A percentile compares a stretch with the other conserved stretches of the same genome.
These are phyloP conservation scores for Polysphondylium violaceum DNA, from an alignment of 78 protist species.

Conservation along the genomic window DNA sequence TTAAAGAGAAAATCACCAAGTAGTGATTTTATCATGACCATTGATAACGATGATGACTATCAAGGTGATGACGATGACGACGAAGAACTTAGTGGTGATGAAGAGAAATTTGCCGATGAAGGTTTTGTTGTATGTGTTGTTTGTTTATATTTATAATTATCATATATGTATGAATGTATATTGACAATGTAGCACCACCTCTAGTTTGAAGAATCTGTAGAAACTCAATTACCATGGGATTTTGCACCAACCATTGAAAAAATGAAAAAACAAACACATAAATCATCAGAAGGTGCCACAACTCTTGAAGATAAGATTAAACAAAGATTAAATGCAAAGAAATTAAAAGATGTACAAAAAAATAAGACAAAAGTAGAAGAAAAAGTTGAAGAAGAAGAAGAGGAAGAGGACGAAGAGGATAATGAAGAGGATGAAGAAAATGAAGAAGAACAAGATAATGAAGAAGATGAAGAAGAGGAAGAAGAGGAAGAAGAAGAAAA, in stretches of 20 bases:
- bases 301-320: conserved; percentile 65
- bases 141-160: background rate
- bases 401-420: background rate
- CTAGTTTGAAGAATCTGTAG: conserved; percentile 60
- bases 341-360: conserved; percentile 3
- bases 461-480: conserved; percentile 8
- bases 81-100: conserved; percentile 15
- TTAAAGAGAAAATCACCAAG: conserved; percentile 28
- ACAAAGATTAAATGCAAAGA: conserved; percentile 55
- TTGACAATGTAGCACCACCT: too few relatives aligned
- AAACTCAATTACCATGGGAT: conserved; percentile 68
- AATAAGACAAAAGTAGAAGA: background rate
- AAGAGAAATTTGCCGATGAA: conserved; percentile 1
- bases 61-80: conserved; percentile 10
- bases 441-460: background rate
- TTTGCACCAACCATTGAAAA: conserved; percentile 72
- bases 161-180: background rate
- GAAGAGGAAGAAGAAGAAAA: conserved; percentile 13
- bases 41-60: conserved; percentile 44
- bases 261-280: conserved; percentile 61
- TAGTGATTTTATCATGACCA: conserved; percentile 46
- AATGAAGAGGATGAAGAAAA: conserved; percentile 24
- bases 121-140: conserved; percentile 34
- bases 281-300: conserved; percentile 8
- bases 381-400: background rate